These are phyloP conservation scores for Penicillium sp. DNA, from an alignment of 2,329 filamentous ascomycete species.

Conservation along the genomic window DNA sequence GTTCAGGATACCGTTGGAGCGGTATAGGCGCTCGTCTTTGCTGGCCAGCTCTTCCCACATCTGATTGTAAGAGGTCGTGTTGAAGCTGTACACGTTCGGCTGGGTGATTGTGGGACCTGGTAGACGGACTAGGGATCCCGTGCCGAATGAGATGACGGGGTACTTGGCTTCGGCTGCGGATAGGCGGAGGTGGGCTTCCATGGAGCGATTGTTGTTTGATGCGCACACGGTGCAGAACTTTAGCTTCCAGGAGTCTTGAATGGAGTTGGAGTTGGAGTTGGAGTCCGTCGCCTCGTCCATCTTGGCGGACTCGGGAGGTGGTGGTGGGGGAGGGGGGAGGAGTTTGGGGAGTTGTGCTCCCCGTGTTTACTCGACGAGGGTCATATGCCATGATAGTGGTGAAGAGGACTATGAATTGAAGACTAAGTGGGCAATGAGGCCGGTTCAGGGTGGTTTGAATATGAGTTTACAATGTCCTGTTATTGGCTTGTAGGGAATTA, in stretches of 20 bases:
- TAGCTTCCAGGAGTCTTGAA: conserved; percentile 69
- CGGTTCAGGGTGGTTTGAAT: conserved; percentile 33
- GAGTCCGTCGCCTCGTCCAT: conserved; percentile 3
- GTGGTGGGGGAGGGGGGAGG: conserved; percentile 52
- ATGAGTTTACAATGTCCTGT: conserved; percentile 35
- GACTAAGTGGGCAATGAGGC: conserved; percentile 6
- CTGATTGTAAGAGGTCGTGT: conserved; percentile 88
- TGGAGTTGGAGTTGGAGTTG: conserved; percentile 1
- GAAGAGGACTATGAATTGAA: conserved; percentile 14
- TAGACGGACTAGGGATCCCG: conserved; percentile 87
- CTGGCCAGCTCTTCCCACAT: conserved; percentile 88
- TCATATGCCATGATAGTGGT: conserved; percentile 47
- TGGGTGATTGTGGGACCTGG: conserved; percentile 88
- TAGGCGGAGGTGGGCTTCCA: conserved; percentile 97
- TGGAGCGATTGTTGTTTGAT: conserved; percentile 98
- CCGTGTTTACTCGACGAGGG: conserved; percentile 51
- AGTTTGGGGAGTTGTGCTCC: conserved; percentile 42
- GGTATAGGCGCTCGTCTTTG: conserved; percentile 85
- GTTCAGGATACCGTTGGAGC: conserved; percentile 86
- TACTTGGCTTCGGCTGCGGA: conserved; percentile 78
- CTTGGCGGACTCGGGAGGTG: conserved; percentile 28
- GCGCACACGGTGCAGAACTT: conserved; percentile 99
- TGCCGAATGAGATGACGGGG: conserved; percentile 97
- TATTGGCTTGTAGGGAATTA: conserved; percentile 22
- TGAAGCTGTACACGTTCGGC: conserved; percentile 98